A percentile compares a stretch with the other conserved stretches of the same genome.
These are phyloP conservation scores for Adansonia digitata DNA, from an alignment of 345 rosid species.

Conservation along the genomic window DNA sequence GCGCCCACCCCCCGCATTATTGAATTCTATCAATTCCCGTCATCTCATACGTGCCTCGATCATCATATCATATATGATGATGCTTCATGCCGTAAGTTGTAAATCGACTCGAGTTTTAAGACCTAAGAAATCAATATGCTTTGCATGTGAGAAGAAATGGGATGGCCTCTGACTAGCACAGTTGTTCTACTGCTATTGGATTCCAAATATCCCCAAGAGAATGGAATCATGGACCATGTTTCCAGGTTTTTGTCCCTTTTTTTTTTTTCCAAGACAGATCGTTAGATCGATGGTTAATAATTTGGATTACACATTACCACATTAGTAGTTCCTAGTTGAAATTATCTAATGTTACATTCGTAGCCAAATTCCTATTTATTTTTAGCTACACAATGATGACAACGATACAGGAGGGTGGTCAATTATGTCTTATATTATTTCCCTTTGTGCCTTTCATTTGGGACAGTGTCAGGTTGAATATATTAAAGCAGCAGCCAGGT, in stretches of 20 bases:
- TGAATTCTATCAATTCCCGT: neutral
- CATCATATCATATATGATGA: neutral
- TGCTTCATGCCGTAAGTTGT: neutral
- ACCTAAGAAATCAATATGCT: neutral
- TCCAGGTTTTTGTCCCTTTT: neutral
- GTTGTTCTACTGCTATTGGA: constrained; percentile 5
- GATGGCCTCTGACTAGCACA: constrained; percentile 1
- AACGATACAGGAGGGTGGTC: constrained; percentile 2
- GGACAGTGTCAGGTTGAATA: constrained; percentile 1
- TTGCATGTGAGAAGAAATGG: constrained; percentile 1
- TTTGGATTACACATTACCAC: neutral
- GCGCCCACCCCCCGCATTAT: neutral
- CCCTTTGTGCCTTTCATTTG: neutral
- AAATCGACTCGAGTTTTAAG: neutral
- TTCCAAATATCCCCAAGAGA: neutral
- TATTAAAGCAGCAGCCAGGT: neutral
- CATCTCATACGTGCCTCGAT: neutral
- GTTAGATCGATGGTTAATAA: constrained; percentile 17
- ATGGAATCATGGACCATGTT: constrained; percentile 4
- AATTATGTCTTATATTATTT: constrained; percentile 14
- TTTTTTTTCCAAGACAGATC: neutral
- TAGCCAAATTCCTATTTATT: neutral
- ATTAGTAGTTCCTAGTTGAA: neutral
- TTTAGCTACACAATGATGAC: neutral
- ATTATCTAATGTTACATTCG: neutral